These are phyloP conservation scores for Cryptococcus depauperatus DNA, from an alignment of 1,284 basidiomycete genomes.

Conservation along the genomic window DNA sequence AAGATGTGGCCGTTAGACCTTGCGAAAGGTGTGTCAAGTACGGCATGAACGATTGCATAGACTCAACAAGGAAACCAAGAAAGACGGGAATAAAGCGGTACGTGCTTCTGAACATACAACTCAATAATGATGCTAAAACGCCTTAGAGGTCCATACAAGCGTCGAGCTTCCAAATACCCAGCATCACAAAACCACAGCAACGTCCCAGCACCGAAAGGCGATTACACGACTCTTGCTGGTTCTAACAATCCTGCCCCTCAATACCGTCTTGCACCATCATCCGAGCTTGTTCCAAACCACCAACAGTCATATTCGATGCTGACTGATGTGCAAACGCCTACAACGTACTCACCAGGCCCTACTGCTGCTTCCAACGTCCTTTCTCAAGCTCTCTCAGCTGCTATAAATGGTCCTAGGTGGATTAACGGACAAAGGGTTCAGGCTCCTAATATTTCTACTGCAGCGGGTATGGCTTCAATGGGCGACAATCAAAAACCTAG, in stretches of 20 bases:
- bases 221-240: background rate
- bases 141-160: conserved; percentile 21
- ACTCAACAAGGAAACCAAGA: conserved; percentile 34
- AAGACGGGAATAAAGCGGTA: conserved; percentile 38
- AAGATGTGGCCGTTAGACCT: conserved; percentile 18
- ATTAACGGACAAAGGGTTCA: conserved; percentile 22
- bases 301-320: background rate
- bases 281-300: background rate
- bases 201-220: background rate
- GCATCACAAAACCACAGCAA: no score
- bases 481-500: background rate
- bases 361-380: background rate
- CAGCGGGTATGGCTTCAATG: background rate
- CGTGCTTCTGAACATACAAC: conserved; percentile 3
- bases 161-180: conserved; percentile 14
- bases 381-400: conserved; percentile 15
- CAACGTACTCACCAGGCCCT: background rate
- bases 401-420: conserved; percentile 24
- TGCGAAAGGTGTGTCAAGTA: conserved; percentile 39
- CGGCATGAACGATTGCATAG: conserved; percentile 30
- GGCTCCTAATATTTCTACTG: background rate
- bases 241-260: background rate
- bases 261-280: no score
- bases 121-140: background rate
- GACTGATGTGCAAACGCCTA: background rate